Evolutionary conservation across 208 protist genomes (phyloP).

Genomic region (Trypanosoma conorhini): DNA sequence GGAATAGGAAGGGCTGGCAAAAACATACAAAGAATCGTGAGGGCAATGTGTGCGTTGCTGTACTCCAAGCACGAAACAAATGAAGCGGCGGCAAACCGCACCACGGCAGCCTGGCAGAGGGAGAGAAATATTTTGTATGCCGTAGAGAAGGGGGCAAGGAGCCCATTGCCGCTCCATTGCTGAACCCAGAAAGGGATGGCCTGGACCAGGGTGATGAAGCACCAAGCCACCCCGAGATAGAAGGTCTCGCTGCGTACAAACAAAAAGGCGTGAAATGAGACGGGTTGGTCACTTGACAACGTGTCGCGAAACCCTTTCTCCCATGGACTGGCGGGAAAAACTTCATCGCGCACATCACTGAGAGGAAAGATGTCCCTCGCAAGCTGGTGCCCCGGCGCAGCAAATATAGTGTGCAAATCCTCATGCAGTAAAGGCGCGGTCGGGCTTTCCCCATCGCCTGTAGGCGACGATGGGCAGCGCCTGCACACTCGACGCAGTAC

Average conservation of each 20-base stretch:
- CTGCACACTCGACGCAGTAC: conserved; percentile 5
- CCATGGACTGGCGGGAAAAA: conserved; percentile 24
- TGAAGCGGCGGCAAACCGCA: conserved; percentile 71
- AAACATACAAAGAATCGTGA: conserved; percentile 79
- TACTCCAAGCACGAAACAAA: conserved; percentile 68
- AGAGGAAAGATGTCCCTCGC: conserved; percentile 13
- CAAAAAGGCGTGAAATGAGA: conserved; percentile 71
- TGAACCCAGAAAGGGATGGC: conserved; percentile 65
- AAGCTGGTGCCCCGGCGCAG: background rate
- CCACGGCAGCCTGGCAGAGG: conserved; percentile 61
- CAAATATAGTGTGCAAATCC: conserved; percentile 8
- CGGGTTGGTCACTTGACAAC: conserved; percentile 45
- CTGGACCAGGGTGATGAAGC: conserved; percentile 52
- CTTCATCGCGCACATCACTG: conserved; percentile 8
- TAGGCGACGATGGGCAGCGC: background rate
- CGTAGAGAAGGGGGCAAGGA: conserved; percentile 43
- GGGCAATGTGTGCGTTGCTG: conserved; percentile 69
- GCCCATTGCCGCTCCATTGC: conserved; percentile 48
- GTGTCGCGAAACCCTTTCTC: conserved; percentile 56
- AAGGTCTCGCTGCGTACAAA: conserved; percentile 51
- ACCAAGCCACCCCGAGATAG: conserved; percentile 62
- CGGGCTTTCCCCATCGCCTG: background rate
- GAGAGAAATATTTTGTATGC: conserved; percentile 73
- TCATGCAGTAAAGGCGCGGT: background rate
- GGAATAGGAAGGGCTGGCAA: conserved; percentile 76